Conservation (phyloP, 108 stramenopile genomes). For the Fragilariopsis cylindrus region DNA sequence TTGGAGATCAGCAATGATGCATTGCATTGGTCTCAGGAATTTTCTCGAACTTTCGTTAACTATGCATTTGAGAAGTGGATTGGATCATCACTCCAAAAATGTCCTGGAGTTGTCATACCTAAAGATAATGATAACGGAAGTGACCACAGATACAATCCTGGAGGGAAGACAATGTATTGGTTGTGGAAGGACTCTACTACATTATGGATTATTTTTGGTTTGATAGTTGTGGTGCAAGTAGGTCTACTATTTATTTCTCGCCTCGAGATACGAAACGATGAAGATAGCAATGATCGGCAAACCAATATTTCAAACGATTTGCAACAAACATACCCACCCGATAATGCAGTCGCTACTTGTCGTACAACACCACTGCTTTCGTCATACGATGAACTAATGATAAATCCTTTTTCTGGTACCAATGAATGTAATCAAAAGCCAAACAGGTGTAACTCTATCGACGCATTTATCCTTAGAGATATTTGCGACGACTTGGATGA, state of each 20-base stretch:
- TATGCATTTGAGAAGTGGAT: conserved; percentile 31
- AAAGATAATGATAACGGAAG: conserved; percentile 1
- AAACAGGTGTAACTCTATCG: conserved; percentile 14
- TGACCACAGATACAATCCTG: neutral
- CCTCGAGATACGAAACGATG: neutral
- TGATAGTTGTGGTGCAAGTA: conserved; percentile 19
- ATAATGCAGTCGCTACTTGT: neutral
- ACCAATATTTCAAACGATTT: neutral
- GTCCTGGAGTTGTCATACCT: conserved; percentile 14
- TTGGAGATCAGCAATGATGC: conserved; percentile 1
- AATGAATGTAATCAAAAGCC: neutral
- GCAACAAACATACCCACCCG: neutral
- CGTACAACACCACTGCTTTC: neutral
- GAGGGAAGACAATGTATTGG: neutral
- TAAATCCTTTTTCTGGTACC: neutral
- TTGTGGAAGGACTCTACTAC: conserved; percentile 6
- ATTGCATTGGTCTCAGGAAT: conserved; percentile 20
- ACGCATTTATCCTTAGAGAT: conserved; percentile 14
- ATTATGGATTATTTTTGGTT: conserved; percentile 8
- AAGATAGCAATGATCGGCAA: neutral
- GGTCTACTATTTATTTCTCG: conserved; percentile 9
- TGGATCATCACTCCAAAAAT: neutral
- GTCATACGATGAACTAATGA: conserved; percentile 12
- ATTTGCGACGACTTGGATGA: conserved; percentile 21
- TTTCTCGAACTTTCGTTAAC: conserved; percentile 20